phyloP scores from a whole-genome alignment of 2,329 filamentous ascomycete genomes.

The Epichloe gansuensis region DNA sequence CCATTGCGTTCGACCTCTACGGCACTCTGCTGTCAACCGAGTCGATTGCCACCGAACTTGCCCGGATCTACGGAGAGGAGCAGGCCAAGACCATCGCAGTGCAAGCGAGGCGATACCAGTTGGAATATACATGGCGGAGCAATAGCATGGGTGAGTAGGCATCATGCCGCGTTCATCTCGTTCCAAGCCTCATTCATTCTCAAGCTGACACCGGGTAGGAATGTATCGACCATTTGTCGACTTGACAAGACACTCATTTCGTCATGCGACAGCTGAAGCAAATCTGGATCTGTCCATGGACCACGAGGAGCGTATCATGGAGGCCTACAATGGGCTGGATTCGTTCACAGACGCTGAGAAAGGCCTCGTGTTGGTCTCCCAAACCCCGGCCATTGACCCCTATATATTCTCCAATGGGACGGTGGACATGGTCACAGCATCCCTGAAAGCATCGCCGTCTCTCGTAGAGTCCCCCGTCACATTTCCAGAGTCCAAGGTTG shows the following conservation, averaged over 20 bases:
- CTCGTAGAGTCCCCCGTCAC: slow-evolving; percentile 30
- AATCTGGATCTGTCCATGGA: slow-evolving; percentile 28
- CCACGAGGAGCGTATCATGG: slow-evolving; percentile 41
- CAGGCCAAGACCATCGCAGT: slow-evolving; percentile 43
- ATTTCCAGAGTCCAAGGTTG: slow-evolving; percentile 17
- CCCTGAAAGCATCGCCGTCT: slow-evolving; percentile 42
- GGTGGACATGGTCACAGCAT: slow-evolving; percentile 45
- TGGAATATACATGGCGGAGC: slow-evolving; percentile 66
- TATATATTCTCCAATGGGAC: slow-evolving; percentile 64
- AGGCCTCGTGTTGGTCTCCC: slow-evolving; percentile 35
- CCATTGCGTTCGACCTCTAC: slow-evolving; percentile 64
- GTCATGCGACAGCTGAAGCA: slow-evolving; percentile 50
- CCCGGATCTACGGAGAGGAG: slow-evolving; percentile 42
- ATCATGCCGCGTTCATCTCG: not conserved
- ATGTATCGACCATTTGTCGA: slow-evolving; percentile 34
- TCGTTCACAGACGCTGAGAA: slow-evolving; percentile 51
- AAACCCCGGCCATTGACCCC: slow-evolving; percentile 29
- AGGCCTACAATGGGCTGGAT: slow-evolving; percentile 49
- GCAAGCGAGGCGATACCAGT: slow-evolving; percentile 55
- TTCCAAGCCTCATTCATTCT: no score
- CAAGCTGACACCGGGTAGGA: slow-evolving; percentile 25
- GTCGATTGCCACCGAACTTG: slow-evolving; percentile 49
- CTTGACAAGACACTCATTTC: slow-evolving; percentile 35
- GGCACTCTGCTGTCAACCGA: slow-evolving; percentile 62
- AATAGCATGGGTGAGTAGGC: slow-evolving; percentile 55